Conservation (phyloP, 345 rosid species). For the Aquilaria malaccensis region DNA sequence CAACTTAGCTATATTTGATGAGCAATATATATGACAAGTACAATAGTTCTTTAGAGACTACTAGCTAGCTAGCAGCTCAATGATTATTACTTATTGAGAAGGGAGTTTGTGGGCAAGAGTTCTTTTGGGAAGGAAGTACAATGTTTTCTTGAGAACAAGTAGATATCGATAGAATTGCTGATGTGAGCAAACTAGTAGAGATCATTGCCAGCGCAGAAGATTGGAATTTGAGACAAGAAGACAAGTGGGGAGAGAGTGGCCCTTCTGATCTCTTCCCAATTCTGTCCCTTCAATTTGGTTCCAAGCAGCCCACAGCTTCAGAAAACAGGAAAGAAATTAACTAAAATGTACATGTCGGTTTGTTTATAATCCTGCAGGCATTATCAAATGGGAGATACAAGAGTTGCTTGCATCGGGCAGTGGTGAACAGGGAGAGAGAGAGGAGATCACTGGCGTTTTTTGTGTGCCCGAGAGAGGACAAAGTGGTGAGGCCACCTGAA, state of each 20-base stretch:
- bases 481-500: slow-evolving; percentile 58
- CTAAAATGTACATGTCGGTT: background rate
- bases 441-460: slow-evolving; percentile 58
- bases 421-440: slow-evolving; percentile 46
- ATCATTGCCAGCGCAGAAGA: too few species aligned
- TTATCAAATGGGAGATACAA: slow-evolving; percentile 53
- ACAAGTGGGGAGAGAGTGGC: too few species aligned
- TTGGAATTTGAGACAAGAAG: too few species aligned
- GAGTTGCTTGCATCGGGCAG: slow-evolving; percentile 67
- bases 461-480: slow-evolving; percentile 49
- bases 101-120: too few species aligned
- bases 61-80: too few species aligned
- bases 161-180: too few species aligned
- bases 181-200: too few species aligned
- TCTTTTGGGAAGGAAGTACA: too few species aligned
- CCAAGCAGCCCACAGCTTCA: background rate
- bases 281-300: background rate
- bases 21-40: background rate
- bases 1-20: background rate
- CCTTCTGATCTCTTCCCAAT: background rate
- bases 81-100: too few species aligned
- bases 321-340: background rate
- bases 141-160: too few species aligned
- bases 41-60: too few species aligned
- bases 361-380: slow-evolving; percentile 29